Evolutionary conservation across 805 yeast genomes (phyloP), one percentile per base, ranked within the genome.

Genomic region (Candida peoriensis): DNA sequence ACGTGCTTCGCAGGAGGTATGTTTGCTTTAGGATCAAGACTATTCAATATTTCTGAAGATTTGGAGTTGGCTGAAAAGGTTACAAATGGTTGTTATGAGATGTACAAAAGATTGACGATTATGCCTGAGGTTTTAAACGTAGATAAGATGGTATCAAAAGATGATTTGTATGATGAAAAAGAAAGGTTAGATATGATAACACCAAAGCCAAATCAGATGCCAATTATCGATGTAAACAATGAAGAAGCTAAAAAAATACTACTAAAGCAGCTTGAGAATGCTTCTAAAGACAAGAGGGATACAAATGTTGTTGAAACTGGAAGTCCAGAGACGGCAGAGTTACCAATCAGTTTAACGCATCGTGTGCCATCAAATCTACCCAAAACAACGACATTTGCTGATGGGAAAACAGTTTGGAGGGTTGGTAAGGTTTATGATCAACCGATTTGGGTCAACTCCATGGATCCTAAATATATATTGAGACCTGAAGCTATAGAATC

Each of bases 401-500:
- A 34, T 27, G 54, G 50, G 1, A 10, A 35, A 1, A 24, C 24
- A 2, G 26, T 29, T 2, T 44, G 49, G 51, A 19, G 30, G 4
- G 40, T 34, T 2, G 37, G 32, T 4, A n/a, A 24, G 2, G 25
- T 39, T 50, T 28, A 32, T 9, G 38, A 52, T n/a, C 52, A 52
- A 21, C 61, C 63, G 9, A 28, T 57, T 1, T 51, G 57, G 47
- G 56, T 65, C 12, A 44, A 63, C 18, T 50, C 52, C 44, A 45
- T 63, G 24, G 58, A 61, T 15, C 53, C 68, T 3, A 39, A 60
- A 29, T 73, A 64, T 39, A 53, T 72, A n/a, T 54, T 78, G 16
- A 63, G 81, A 16, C 81, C 85, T 0, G 80, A 77, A 47, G 69
- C 78, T 14, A 67, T 78, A 29, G 83, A 78, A 49, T 72, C 82